These are phyloP conservation scores for Suhomyces yuchorum DNA, from an alignment of 1,139 yeast species.

Conservation along the genomic window DNA sequence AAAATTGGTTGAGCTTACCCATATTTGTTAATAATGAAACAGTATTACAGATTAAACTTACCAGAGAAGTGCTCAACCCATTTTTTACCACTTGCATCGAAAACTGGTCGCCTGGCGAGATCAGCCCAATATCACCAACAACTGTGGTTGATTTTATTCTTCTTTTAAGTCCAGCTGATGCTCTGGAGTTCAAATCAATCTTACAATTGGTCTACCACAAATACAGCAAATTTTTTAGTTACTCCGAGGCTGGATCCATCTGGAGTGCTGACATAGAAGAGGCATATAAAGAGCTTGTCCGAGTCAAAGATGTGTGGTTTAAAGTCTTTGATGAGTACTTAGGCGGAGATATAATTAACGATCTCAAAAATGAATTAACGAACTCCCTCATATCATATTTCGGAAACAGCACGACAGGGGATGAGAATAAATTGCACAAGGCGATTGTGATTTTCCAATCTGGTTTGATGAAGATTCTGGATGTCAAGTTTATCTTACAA, in stretches of 20 bases:
- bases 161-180: conserved; percentile 19
- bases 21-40: conserved; percentile 19
- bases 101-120: conserved; percentile 20
- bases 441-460: background rate
- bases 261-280: conserved; percentile 17
- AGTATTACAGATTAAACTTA: conserved; percentile 18
- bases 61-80: conserved; percentile 23
- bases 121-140: conserved; percentile 12
- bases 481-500: conserved; percentile 24
- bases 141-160: conserved; percentile 24
- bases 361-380: background rate
- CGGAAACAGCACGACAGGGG: background rate
- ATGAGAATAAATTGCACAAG: background rate
- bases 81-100: conserved; percentile 15
- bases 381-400: conserved; percentile 3
- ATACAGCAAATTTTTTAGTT: conserved; percentile 17
- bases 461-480: background rate
- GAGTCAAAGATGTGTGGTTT: conserved; percentile 15
- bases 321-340: conserved; percentile 16
- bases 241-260: conserved; percentile 17
- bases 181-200: conserved; percentile 16
- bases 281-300: conserved; percentile 4
- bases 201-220: conserved; percentile 17
- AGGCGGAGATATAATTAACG: conserved; percentile 1
- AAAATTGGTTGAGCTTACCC: conserved; percentile 20